These are phyloP conservation scores for Leishmania arabica DNA, from an alignment of 208 protist species.

Conservation along the genomic window DNA sequence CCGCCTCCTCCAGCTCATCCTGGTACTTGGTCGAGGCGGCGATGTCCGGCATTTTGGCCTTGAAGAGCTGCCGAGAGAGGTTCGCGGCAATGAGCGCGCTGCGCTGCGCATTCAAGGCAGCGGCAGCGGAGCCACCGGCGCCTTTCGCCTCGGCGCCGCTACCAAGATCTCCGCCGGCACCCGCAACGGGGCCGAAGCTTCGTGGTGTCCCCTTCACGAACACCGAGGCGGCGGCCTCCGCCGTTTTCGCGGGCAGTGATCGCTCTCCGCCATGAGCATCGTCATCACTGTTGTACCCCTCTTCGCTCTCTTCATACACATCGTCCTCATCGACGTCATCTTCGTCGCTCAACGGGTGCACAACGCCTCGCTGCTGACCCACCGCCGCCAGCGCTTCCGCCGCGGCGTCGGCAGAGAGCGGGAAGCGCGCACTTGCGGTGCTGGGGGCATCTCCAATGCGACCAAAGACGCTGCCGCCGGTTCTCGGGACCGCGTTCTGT, in stretches of 20 bases:
- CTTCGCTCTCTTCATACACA: slow-evolving; percentile 32
- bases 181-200: neutral
- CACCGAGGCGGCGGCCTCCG: neutral
- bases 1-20: slow-evolving; percentile 50
- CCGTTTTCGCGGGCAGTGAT: neutral
- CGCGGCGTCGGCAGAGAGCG: slow-evolving; percentile 13
- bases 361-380: slow-evolving; percentile 12
- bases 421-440: slow-evolving; percentile 1
- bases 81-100: slow-evolving; percentile 21
- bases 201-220: slow-evolving; percentile 4
- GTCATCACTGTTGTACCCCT: slow-evolving; percentile 16
- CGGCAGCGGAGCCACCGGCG: slow-evolving; percentile 2
- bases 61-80: slow-evolving; percentile 56
- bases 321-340: slow-evolving; percentile 30
- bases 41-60: slow-evolving; percentile 23
- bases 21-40: slow-evolving; percentile 12
- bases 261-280: neutral
- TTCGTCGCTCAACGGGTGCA: slow-evolving; percentile 7
- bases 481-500: slow-evolving; percentile 36
- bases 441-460: neutral
- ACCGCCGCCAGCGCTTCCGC: slow-evolving; percentile 15
- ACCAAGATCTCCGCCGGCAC: neutral
- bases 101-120: slow-evolving; percentile 9
- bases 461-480: slow-evolving; percentile 4
- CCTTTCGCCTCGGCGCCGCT: neutral